Percentiles rank a stretch among this genome's conserved stretches.
These are phyloP conservation scores for Blumeriella jaapii DNA, from an alignment of 2,329 filamentous ascomycete genomes.

Conservation along the genomic window DNA sequence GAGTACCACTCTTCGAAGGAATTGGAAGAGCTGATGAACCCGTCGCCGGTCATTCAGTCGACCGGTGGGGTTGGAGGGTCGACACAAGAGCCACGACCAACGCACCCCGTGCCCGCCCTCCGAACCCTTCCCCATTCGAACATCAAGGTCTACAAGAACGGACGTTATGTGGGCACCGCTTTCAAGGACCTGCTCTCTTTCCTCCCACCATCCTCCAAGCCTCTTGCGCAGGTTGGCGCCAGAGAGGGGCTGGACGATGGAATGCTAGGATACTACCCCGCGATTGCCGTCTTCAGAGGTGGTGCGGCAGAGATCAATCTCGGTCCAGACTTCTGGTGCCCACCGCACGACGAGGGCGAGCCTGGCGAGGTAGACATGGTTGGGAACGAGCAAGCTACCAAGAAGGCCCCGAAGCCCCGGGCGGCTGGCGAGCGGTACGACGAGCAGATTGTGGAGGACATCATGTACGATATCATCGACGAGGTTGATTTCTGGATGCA, in stretches of 20 bases:
- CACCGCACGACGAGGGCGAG: slow-evolving; percentile 49
- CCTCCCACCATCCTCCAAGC: slow-evolving; percentile 76
- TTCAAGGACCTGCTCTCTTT: slow-evolving; percentile 86
- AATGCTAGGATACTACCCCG: slow-evolving; percentile 89
- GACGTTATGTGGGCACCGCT: slow-evolving; percentile 70
- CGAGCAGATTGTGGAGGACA: slow-evolving; percentile 90
- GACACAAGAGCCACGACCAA: slow-evolving; percentile 51
- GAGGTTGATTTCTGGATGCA: slow-evolving; percentile 85
- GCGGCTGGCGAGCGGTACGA: slow-evolving; percentile 69
- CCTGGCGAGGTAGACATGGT: slow-evolving; percentile 38
- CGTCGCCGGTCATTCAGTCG: slow-evolving; percentile 38
- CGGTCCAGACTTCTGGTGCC: slow-evolving; percentile 84
- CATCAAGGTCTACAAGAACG: slow-evolving; percentile 91
- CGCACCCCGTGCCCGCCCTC: slow-evolving; percentile 61
- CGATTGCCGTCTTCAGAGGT: slow-evolving; percentile 82
- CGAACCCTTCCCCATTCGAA: slow-evolving; percentile 77
- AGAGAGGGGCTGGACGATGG: slow-evolving; percentile 87
- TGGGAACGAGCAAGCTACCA: slow-evolving; percentile 27
- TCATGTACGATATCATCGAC: slow-evolving; percentile 86
- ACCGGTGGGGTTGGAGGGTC: slow-evolving; percentile 27
- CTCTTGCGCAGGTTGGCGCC: slow-evolving; percentile 54
- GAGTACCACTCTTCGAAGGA: slow-evolving; percentile 83
- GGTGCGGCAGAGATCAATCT: slow-evolving; percentile 91
- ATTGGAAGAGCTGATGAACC: slow-evolving; percentile 74
- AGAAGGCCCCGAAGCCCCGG: slow-evolving; percentile 32